Base-by-base conservation (phyloP, 345 rosid species). In the Nasturtium officinale region DNA sequence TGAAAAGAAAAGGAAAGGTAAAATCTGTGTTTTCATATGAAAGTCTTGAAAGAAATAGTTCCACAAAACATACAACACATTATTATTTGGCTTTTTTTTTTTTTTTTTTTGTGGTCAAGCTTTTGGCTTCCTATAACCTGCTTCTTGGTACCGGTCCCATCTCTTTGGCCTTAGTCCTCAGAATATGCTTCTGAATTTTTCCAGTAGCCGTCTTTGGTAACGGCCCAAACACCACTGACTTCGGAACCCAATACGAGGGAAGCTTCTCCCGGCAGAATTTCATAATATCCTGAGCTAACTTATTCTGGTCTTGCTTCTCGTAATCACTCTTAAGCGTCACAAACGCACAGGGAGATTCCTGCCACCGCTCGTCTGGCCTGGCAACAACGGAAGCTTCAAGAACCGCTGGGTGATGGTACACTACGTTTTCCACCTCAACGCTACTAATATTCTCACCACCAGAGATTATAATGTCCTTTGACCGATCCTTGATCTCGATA, bases 391-490 rank as follows among this genome's bases (percentile, higher is more conserved):
- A 88, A 9, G 81, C 96, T 86, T 95, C 99, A 42, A 84, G 80
- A 50, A 95, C 78, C 0, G 89, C 91, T 0, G 96, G 98, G 68
- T 91, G 96, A 3, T 77, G 50, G 80, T 91, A 95, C 0, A 95
- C 47, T 3, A 69, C 52, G 69, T 92, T 91, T 78, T 91, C 97
- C 0, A 90, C 81, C 82, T 90, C 98, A 25, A 95, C 82, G 32
- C 96, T 95, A 15, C 99, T 91, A 25, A 90, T 95, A 82, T 90
- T 95, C 72, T 95, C 99, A 3, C 96, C 99, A 4, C 96, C 98
- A 0, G 95, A 94, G 74, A 94, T 94, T 67, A 91, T 91, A 35
- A 95, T 81, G 74, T 95, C 98, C 78, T 95, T 95, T 18, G 94
- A 86, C 67, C 99, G 69, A 82, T 91, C 99, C 70, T 91, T 91